Evolutionary conservation across 1,139 yeast genomes (phyloP).

Genomic region (Nakaseomyces delphensis): DNA sequence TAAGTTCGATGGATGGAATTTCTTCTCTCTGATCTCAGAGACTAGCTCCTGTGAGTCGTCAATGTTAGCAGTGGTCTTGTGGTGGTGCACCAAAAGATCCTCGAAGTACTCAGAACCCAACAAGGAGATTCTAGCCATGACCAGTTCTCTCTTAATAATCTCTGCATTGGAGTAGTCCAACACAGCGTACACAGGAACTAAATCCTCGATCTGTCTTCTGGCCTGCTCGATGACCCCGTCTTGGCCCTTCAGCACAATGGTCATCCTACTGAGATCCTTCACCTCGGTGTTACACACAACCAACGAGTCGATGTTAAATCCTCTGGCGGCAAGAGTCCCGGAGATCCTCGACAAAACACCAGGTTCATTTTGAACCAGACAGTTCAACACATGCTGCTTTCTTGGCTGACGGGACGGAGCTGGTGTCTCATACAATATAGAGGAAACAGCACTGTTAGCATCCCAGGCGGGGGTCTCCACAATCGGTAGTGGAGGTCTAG

Average conservation of each 20-base stretch:
- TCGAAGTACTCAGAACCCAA: conserved; percentile 97
- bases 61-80: conserved; percentile 32
- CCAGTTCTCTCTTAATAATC: conserved; percentile 80
- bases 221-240: conserved; percentile 97
- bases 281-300: conserved; percentile 97
- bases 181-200: conserved; percentile 97
- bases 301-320: conserved; percentile 93
- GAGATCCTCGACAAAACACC: conserved; percentile 92
- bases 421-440: conserved; percentile 92
- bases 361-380: conserved; percentile 96
- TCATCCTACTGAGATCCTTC: conserved; percentile 91
- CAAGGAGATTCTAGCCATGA: conserved; percentile 83
- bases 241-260: conserved; percentile 87
- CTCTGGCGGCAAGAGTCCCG: conserved; percentile 95
- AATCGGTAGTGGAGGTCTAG: conserved; percentile 90
- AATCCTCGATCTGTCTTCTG: conserved; percentile 94
- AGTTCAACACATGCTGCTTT: conserved; percentile 84
- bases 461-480: conserved; percentile 93
- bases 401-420: conserved; percentile 54
- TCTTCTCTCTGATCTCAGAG: conserved; percentile 38
- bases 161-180: conserved; percentile 87
- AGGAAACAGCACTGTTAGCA: conserved; percentile 90
- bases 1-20: conserved; percentile 78
- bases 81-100: conserved; percentile 84
- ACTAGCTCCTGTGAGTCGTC: conserved; percentile 19